phyloP scores from a whole-genome alignment of 192 early-diverging fungal genomes.

The Entomortierella chlamydospora region DNA sequence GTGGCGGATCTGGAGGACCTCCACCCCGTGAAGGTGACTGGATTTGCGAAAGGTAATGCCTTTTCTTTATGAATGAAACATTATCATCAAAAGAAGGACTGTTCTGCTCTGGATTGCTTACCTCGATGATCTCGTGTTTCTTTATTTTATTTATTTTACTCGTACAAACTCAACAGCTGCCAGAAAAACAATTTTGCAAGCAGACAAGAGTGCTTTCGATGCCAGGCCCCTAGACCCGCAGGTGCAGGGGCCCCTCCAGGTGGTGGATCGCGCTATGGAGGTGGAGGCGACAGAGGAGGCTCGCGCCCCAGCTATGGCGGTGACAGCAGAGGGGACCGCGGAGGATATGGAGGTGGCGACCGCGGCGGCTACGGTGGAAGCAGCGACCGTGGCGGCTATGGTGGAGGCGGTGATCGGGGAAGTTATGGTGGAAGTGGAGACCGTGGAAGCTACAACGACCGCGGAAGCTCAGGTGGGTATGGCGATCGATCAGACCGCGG shows the following conservation, averaged over 20 bases:
- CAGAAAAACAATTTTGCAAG: constrained; percentile 76
- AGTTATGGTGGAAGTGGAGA: constrained; percentile 8
- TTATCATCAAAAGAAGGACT: not conserved
- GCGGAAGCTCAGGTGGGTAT: constrained; percentile 22
- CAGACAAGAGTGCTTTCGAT: constrained; percentile 71
- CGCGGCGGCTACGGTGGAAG: constrained; percentile 26
- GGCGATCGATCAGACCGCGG: constrained; percentile 33
- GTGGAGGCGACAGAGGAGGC: constrained; percentile 52
- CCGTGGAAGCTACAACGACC: constrained; percentile 6
- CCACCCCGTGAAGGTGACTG: constrained; percentile 69
- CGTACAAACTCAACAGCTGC: constrained; percentile 57
- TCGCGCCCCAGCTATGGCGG: constrained; percentile 46
- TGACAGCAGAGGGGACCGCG: constrained; percentile 49
- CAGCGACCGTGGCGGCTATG: constrained; percentile 25
- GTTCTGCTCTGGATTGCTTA: not conserved
- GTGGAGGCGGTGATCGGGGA: constrained; percentile 7
- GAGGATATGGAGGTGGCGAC: constrained; percentile 7
- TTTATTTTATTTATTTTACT: not conserved
- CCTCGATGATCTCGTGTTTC: too few species aligned
- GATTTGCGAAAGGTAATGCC: constrained; percentile 64
- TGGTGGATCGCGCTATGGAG: constrained; percentile 53
- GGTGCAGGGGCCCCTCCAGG: constrained; percentile 39
- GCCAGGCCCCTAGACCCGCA: constrained; percentile 67
- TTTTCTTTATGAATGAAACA: not conserved
- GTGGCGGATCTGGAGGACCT: constrained; percentile 53